Base-by-base conservation (phyloP, 2,329 filamentous ascomycete genomes). In the Elsinoe australis region DNA sequence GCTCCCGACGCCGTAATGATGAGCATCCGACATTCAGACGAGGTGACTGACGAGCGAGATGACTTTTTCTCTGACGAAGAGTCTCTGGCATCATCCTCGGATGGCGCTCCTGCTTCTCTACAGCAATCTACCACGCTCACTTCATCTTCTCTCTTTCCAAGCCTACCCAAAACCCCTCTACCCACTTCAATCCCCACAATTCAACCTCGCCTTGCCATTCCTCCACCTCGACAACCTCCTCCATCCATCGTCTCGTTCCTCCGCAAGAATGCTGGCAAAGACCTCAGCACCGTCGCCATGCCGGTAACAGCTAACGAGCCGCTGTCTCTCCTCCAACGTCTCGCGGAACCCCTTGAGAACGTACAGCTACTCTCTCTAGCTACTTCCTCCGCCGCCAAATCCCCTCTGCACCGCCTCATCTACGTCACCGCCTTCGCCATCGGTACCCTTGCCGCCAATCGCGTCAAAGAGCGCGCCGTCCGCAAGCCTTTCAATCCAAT, bases 401-500 rank as follows among this genome's bases (percentile, higher is more conserved):
- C 64, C 2, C 64, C 69, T 0, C 73, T 78, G 51, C 84, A 94
- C 54, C 82, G 90, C 5, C 73, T 96, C 8, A 73, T 94, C 47
- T 85, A 89, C 61, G 80, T 98, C 45, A 79, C 88, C 0, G 89
- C 90, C 1, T 98, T 96, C 64, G 92, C 92, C 7, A 72, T 96
- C 14, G 94, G 89, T 7, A 79, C 84, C 53, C 86, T 95, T 56
- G 92, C 88, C 51, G 83, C 79, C 59, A 78, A 77, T 36, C 81
- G 92, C 22, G 82, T 88, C 53, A 94, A 88, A 61, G 92, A 98
- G 64, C 85, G 92, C 32, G 83, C 89, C 2, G 86, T 94, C 52
- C 85, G 92, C 55, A 98, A 98, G 63, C 92, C 92, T 0, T 98
- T 96, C 69, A 98, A 95, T 58, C 92, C 92, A 2, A 83, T 98